These are phyloP conservation scores for Turnera subulata DNA, from an alignment of 345 rosid species.

Conservation along the genomic window DNA sequence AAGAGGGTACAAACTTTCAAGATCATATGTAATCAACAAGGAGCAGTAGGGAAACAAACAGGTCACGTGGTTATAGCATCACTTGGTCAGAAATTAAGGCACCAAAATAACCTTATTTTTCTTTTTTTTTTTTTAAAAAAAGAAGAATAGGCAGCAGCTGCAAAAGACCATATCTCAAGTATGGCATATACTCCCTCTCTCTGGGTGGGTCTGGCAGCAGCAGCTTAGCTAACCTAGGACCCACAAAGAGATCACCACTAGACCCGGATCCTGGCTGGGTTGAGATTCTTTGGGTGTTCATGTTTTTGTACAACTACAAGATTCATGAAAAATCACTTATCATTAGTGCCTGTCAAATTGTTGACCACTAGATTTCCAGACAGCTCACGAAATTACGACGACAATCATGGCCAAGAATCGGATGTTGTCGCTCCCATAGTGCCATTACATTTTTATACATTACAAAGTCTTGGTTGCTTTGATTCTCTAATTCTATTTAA, in stretches of 20 bases:
- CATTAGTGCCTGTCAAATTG: conserved; percentile 1
- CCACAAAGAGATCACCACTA: neutral
- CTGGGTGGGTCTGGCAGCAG: neutral
- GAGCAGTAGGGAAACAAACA: neutral
- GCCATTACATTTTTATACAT: too few relatives aligned
- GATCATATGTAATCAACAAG: neutral
- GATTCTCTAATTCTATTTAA: too few relatives aligned
- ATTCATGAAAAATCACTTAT: neutral
- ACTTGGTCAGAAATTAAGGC: conserved; percentile 29
- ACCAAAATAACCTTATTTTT: neutral
- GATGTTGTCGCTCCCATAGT: neutral
- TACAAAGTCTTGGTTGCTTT: too few relatives aligned
- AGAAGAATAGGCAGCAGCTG: neutral
- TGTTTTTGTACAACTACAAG: neutral
- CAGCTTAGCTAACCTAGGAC: neutral
- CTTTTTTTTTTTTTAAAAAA: too few relatives aligned
- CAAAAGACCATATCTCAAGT: neutral
- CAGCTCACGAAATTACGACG: too few relatives aligned
- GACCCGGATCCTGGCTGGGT: neutral
- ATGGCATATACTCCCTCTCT: neutral
- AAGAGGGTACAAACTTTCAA: conserved; percentile 2
- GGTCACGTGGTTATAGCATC: conserved; percentile 25
- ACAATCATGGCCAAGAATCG: neutral
- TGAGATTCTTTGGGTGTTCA: neutral
- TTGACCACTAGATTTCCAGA: neutral